Percentiles rank a stretch among this genome's conserved stretches.
These are phyloP conservation scores for Rosa chinensis DNA, from an alignment of 306 rosid genomes.

Conservation along the genomic window DNA sequence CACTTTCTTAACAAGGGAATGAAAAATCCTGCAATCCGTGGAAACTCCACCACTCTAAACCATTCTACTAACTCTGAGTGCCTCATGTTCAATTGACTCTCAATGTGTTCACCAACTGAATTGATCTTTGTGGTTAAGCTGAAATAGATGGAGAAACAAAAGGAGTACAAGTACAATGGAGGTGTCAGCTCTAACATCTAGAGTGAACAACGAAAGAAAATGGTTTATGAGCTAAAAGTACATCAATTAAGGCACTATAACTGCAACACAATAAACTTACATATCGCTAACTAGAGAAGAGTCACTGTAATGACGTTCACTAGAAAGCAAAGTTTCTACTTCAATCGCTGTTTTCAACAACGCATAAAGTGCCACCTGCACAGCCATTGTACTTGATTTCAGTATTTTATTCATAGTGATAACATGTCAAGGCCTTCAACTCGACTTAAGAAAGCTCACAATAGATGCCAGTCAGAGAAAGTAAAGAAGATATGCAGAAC, in stretches of 20 bases:
- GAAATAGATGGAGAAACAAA: constrained; percentile 35
- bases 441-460: neutral
- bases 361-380: constrained; percentile 62
- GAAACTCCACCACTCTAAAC: constrained; percentile 55
- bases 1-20: constrained; percentile 62
- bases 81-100: constrained; percentile 40
- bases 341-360: constrained; percentile 61
- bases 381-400: constrained; percentile 17
- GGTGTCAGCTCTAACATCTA: constrained; percentile 5
- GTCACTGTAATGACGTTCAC: constrained; percentile 42
- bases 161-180: constrained; percentile 8
- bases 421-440: constrained; percentile 13
- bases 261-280: constrained; percentile 34
- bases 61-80: constrained; percentile 53
- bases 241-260: neutral
- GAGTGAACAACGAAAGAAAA: neutral
- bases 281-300: constrained; percentile 55
- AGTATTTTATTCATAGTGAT: constrained; percentile 12
- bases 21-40: constrained; percentile 49
- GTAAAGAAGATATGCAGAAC: constrained; percentile 9
- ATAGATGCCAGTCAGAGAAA: constrained; percentile 15
- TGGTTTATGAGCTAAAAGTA: neutral
- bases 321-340: constrained; percentile 66
- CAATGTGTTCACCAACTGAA: constrained; percentile 42
- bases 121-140: constrained; percentile 54